These are phyloP conservation scores for Diaporthe ilicicola DNA, from an alignment of 2,329 filamentous ascomycete genomes.

Conservation along the genomic window DNA sequence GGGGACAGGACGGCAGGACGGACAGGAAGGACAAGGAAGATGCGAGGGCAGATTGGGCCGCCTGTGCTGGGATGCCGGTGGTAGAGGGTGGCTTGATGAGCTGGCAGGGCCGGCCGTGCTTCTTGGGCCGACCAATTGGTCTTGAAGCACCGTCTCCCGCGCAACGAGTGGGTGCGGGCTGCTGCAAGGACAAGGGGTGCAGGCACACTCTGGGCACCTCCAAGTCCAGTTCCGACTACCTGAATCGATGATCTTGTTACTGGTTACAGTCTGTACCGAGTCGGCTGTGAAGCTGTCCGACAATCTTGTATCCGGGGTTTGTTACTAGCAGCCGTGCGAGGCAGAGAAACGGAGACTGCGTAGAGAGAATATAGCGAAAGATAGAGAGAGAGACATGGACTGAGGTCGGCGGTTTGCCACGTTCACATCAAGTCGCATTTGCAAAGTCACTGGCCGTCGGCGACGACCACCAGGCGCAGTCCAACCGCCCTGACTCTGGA, in stretches of 20 bases:
- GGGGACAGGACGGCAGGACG: background rate
- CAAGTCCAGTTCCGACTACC: background rate
- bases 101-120: constrained; percentile 40
- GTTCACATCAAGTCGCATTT: background rate
- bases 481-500: background rate
- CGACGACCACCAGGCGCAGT: background rate
- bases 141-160: constrained; percentile 36
- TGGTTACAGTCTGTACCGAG: background rate
- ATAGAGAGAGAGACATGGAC: background rate
- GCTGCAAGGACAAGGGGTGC: constrained; percentile 30
- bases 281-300: background rate
- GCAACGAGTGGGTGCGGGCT: constrained; percentile 36
- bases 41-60: constrained; percentile 20
- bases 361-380: background rate
- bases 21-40: background rate
- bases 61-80: constrained; percentile 40
- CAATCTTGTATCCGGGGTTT: background rate
- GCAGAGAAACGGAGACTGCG: background rate
- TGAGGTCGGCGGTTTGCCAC: background rate
- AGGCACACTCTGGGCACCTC: constrained; percentile 10
- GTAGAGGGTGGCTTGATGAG: constrained; percentile 42
- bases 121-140: constrained; percentile 41
- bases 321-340: background rate
- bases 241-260: constrained; percentile 2
- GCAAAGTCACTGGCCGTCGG: background rate